phyloP scores from a whole-genome alignment of 2,329 filamentous ascomycete genomes.

The Pestalotiopsis sp. region DNA sequence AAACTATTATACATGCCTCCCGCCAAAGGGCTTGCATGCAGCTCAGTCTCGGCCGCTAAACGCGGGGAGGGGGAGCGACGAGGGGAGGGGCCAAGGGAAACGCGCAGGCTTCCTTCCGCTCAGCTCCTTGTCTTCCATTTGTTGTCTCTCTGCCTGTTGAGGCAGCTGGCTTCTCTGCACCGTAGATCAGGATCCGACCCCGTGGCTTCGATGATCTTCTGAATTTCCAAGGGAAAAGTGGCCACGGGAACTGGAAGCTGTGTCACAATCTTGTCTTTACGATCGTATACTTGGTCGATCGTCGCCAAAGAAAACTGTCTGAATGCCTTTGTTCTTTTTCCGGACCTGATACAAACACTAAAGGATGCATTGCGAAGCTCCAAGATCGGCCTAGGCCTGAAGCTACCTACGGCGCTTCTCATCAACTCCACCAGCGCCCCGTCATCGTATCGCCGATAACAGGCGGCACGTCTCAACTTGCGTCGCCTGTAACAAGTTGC shows the following conservation, averaged over 20 bases:
- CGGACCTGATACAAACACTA: neutral
- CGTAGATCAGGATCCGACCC: neutral
- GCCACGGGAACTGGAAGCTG: neutral
- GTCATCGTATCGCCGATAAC: constrained; percentile 8
- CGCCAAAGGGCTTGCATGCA: neutral
- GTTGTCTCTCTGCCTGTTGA: neutral
- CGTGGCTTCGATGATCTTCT: neutral
- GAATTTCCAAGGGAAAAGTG: neutral
- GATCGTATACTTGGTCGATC: neutral
- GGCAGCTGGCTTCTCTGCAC: neutral
- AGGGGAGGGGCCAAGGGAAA: neutral
- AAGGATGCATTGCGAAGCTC: neutral
- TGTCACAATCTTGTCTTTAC: neutral
- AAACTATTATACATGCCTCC: neutral
- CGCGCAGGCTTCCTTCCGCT: neutral
- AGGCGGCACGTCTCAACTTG: constrained; percentile 3
- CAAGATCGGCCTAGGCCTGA: constrained; percentile 4
- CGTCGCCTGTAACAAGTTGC: constrained; percentile 5
- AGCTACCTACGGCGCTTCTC: neutral
- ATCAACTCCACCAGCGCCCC: neutral
- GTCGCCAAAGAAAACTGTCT: neutral
- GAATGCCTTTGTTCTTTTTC: neutral
- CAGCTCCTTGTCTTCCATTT: neutral
- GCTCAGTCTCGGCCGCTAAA: neutral
- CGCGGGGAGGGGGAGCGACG: constrained; percentile 1